Conservation (phyloP, 805 yeast genomes). For the Barnettozyma californica region DNA sequence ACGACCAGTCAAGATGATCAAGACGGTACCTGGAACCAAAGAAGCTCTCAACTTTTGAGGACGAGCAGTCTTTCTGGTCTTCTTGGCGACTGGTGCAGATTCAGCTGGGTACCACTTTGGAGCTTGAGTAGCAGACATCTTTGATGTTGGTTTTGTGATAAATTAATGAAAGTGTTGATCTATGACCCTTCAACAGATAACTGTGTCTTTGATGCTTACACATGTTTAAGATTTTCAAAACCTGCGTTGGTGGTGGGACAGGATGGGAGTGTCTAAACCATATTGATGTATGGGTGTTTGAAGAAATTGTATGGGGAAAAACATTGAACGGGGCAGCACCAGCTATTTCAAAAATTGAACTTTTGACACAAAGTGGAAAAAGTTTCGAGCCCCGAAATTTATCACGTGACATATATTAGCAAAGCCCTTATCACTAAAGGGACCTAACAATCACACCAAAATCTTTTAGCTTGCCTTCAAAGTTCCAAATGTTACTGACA, state of each 20-base stretch:
- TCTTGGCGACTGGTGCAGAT: conserved; percentile 82
- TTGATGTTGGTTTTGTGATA: conserved; percentile 3
- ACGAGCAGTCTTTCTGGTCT: conserved; percentile 84
- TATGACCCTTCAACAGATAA: neutral
- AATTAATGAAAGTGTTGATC: conserved; percentile 2
- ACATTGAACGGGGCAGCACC: neutral
- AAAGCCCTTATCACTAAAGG: conserved; percentile 7
- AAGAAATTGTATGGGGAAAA: neutral
- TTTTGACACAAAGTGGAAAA: neutral
- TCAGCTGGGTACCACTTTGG: conserved; percentile 94
- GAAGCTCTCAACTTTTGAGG: conserved; percentile 95
- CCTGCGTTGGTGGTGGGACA: neutral
- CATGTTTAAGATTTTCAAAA: neutral
- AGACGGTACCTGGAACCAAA: conserved; percentile 95
- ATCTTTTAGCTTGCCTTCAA: conserved; percentile 17
- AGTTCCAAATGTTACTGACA: conserved; percentile 25
- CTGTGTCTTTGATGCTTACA: neutral
- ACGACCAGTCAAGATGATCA: conserved; percentile 97
- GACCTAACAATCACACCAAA: conserved; percentile 21
- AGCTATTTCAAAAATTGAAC: neutral
- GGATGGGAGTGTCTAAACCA: neutral
- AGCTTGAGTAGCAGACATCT: conserved; percentile 41
- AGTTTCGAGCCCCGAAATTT: neutral
- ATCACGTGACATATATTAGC: conserved; percentile 4
- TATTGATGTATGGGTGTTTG: conserved; percentile 3